These are phyloP conservation scores for Candida chilensis DNA, from an alignment of 805 yeast species.

Conservation along the genomic window DNA sequence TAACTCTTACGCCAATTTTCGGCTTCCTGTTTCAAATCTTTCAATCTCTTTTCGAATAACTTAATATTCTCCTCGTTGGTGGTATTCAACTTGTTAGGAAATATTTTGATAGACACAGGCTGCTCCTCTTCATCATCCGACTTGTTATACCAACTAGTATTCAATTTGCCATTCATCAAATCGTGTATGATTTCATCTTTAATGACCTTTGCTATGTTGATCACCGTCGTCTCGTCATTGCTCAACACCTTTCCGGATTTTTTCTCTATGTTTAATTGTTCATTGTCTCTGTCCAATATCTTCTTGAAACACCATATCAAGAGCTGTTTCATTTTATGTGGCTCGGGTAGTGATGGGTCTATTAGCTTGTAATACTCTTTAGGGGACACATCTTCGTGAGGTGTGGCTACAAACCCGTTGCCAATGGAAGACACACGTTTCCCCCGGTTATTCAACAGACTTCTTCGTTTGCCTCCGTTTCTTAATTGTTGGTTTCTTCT, in stretches of 20 bases:
- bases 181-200: conserved; percentile 55
- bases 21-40: conserved; percentile 34
- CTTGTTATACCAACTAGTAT: conserved; percentile 62
- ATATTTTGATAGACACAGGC: conserved; percentile 17
- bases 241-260: conserved; percentile 9
- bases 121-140: conserved; percentile 14
- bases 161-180: conserved; percentile 46
- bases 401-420: conserved; percentile 59
- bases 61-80: conserved; percentile 39
- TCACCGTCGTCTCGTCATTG: conserved; percentile 29
- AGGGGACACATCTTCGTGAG: conserved; percentile 52
- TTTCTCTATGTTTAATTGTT: conserved; percentile 8
- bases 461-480: conserved; percentile 20
- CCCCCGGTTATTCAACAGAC: conserved; percentile 55
- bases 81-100: conserved; percentile 54
- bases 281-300: conserved; percentile 20
- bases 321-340: conserved; percentile 63
- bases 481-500: conserved; percentile 8
- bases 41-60: conserved; percentile 33
- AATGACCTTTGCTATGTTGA: conserved; percentile 51
- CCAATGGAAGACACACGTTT: conserved; percentile 69
- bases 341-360: conserved; percentile 56
- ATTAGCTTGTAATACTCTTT: conserved; percentile 53
- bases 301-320: conserved; percentile 60
- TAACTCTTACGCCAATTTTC: conserved; percentile 28